Conservation (phyloP, 306 rosid species). For the Trichosanthes cucumerina region DNA sequence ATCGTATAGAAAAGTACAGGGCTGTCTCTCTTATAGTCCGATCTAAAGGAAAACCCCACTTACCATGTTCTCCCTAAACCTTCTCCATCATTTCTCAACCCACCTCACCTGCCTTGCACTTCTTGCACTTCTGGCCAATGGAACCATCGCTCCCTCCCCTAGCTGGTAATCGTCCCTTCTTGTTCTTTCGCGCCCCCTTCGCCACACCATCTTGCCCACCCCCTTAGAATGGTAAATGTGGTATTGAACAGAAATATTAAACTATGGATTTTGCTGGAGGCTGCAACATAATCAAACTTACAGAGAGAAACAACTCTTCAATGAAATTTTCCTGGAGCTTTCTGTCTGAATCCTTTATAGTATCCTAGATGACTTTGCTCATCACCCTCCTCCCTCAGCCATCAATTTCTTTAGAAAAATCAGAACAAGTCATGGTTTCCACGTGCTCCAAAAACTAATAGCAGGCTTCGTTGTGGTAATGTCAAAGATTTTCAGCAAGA, state of each 20-base stretch:
- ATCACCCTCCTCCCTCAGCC: not conserved
- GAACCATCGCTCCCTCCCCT: not conserved
- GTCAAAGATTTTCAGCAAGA: not conserved
- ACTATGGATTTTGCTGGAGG: not conserved
- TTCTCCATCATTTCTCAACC: not conserved
- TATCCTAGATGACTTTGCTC: not conserved
- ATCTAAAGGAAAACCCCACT: not conserved
- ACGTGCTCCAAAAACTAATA: not conserved
- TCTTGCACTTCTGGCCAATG: not conserved
- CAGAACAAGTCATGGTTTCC: not conserved
- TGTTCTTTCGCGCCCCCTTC: not conserved
- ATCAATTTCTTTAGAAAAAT: not conserved
- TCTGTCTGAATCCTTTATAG: not conserved
- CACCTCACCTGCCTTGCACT: not conserved
- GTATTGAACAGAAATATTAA: not conserved
- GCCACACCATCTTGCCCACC: not conserved
- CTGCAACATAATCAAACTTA: not conserved
- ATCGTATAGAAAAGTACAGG: not conserved
- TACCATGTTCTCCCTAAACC: not conserved
- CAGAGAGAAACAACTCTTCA: not conserved
- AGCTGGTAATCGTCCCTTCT: not conserved
- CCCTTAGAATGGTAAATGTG: not conserved
- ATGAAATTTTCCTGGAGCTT: not conserved
- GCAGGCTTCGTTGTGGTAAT: not conserved
- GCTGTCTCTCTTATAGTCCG: not conserved